Base-by-base conservation (phyloP, 352 stramenopile genomes). In the Phytopythium aichiense region DNA sequence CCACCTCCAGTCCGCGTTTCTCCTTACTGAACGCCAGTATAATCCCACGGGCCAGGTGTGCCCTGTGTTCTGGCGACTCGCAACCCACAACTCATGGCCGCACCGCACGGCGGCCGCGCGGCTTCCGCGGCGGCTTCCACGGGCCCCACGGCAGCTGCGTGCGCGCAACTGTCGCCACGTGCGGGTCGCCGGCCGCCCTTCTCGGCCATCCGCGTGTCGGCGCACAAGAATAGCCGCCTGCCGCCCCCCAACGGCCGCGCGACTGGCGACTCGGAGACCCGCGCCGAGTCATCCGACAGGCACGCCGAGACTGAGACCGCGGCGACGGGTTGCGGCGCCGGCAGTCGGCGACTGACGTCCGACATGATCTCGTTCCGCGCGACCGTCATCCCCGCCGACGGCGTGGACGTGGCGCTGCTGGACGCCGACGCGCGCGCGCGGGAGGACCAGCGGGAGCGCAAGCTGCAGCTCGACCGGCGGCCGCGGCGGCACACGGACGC, bases 341-440 rank as follows among this genome's bases (percentile, higher is more conserved):
- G 35, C 40, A 9, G 7, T 8, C 56, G 48, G 30, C 68, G 65
- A 35, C 56, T 81, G 31, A 83, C 74, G 37, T 79, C 72, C 56
- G 76, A 82, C 67, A 83, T 82, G 76, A 76, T 82, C 58, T 82
- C 76, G 5, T 82, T 80, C 65, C 65, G 42, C 2, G 65, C 71
- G 23, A 77, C 71, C n/a, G 64, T 81, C 20, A 60, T 81, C 18
- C 68, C 43, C 11, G 58, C 22, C 25, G 40, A 20, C 54, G 25
- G 43, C 45, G 22, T 40, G 2, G n/a, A 31, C 46, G 58, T 9
- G 35, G 52, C 31, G 73, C 63, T 25, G 58, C 51, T 4, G 45
- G 63, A 25, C 22, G 35, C n/a, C 31, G 28, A 30, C 51, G 30
- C 33, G 51, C 9, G 31, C 7, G 52, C 13, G 18, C 43, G 22